Base-by-base conservation (phyloP, 2,329 filamentous ascomycete species). In the Fusarium setosum region DNA sequence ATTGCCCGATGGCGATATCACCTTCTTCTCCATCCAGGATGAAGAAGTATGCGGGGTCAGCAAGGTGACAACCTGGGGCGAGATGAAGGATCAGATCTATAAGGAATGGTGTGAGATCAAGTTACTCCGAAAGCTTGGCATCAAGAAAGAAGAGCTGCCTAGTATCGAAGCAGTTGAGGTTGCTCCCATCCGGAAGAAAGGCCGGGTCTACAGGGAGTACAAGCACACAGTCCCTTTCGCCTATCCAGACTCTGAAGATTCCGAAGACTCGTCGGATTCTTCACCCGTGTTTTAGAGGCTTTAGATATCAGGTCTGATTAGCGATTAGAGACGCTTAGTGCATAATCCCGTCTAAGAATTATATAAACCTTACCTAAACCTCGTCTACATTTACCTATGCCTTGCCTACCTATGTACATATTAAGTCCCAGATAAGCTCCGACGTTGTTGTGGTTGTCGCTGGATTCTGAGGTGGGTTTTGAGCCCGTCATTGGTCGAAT, bases 401-500 rank as follows among this genome's bases (percentile, higher is more conserved):
- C n/a, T n/a, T n/a, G n/a, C n/a, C n/a, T n/a, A n/a, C n/a, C n/a
- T n/a, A n/a, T n/a, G n/a, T n/a, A n/a, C n/a, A n/a, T n/a, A n/a
- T n/a, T 6, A 44, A 44, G 24, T 44, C 17, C 4, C 26, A n/a
- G 17, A n/a, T 15, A 17, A 6, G 15, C 10, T 18, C 17, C 18
- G 26, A 17, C 10, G 29, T n/a, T 29, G 24, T 35, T 24, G 26
- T 47, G 17, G 26, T 32, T 17, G 10, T 20, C 21, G 15, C 5
- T 11, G 17, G 29, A 18, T 24, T 49, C 34, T 6, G 42, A 18
- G 13, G 24, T n/a, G 4, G 35, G 32, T n/a, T 11, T 55, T 32
- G 9, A 50, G 50, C 18, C 26, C 56, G 13, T 38, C 38, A 71
- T 70, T 68, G 69, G 62, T 29, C 58, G 45, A 41, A 63, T 68